Evolutionary conservation across 148 eudicot genomes (phyloP).

Genomic region (Cornus suecica): DNA sequence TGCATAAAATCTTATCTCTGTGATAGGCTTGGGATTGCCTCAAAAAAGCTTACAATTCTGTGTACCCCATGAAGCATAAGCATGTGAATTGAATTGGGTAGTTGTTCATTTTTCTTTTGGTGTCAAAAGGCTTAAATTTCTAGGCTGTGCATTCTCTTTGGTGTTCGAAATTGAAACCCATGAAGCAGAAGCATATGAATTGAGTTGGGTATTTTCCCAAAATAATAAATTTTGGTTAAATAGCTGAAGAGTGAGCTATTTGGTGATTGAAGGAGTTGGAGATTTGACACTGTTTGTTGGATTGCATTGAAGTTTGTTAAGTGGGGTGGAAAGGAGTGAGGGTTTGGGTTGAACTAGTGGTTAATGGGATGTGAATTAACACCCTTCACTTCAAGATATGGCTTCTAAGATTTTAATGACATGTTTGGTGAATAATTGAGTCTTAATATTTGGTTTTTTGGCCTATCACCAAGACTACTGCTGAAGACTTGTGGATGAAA

Average conservation of each 20-base stretch:
- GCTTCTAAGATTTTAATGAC: conserved; percentile 4
- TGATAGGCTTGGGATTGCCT: background rate
- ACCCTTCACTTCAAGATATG: conserved; percentile 1
- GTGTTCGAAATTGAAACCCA: background rate
- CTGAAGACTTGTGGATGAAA: background rate
- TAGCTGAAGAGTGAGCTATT: background rate
- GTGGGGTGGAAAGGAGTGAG: background rate
- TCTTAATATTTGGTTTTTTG: background rate
- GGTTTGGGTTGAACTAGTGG: conserved; percentile 2
- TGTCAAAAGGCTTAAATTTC: background rate
- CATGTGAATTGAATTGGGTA: background rate
- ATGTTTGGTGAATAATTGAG: background rate
- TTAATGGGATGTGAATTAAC: background rate
- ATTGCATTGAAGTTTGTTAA: background rate
- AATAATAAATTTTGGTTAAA: background rate
- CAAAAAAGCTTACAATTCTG: background rate
- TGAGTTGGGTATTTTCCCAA: background rate
- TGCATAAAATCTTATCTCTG: background rate
- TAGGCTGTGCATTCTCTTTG: background rate
- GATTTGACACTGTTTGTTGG: background rate
- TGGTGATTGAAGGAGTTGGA: conserved; percentile 4
- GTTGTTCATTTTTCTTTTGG: no score
- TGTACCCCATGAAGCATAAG: no score
- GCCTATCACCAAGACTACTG: background rate
- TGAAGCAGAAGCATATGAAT: no score